phyloP scores from a whole-genome alignment of 2,329 filamentous ascomycete genomes.

The Trichoderma sp. region DNA sequence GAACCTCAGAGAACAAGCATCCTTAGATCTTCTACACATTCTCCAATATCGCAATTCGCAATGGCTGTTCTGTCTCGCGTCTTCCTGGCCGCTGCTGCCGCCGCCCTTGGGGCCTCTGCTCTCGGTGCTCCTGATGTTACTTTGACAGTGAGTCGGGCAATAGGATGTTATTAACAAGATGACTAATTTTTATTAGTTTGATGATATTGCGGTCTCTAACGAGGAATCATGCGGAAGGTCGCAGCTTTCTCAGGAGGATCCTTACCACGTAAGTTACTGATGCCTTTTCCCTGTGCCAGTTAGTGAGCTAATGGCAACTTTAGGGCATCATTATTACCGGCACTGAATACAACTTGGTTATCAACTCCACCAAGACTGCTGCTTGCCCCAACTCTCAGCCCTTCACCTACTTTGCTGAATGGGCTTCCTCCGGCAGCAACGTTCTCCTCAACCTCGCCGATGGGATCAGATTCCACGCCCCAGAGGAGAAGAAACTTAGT shows the following conservation, averaged over 20 bases:
- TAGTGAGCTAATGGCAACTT: neutral
- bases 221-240: neutral
- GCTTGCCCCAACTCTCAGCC: neutral
- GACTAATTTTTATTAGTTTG: neutral
- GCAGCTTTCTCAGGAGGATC: neutral
- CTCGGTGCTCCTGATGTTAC: neutral
- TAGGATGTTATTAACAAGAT: neutral
- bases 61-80: neutral
- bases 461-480: neutral
- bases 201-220: neutral
- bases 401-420: neutral
- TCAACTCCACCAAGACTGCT: neutral
- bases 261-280: neutral
- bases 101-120: neutral
- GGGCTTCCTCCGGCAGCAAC: neutral
- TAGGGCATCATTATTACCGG: neutral
- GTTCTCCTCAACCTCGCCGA: neutral
- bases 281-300: neutral
- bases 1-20: neutral
- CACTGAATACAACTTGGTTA: neutral
- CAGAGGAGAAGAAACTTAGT: neutral
- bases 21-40: neutral
- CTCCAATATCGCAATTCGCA: neutral
- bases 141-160: neutral
- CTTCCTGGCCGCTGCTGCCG: neutral